Evolutionary conservation across 1,284 basidiomycete genomes (phyloP).

Genomic region (Boletus semigastroideus): DNA sequence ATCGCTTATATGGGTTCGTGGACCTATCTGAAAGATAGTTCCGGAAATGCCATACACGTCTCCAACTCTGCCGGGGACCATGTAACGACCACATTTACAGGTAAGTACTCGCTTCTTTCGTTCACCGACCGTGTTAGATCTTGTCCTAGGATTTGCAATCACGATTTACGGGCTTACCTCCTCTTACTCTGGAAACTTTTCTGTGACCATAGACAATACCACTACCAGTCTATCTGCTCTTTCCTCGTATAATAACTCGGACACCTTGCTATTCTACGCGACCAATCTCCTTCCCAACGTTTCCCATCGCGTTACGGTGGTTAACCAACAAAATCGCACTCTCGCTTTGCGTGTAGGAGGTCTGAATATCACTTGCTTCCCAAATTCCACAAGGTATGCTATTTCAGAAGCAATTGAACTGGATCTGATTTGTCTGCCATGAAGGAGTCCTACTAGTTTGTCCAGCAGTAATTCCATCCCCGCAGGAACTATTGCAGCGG

Average conservation of each 20-base stretch:
- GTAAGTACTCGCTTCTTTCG: conserved; percentile 33
- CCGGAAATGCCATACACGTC: conserved; percentile 38
- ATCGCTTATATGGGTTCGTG: conserved; percentile 52
- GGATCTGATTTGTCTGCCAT: conserved; percentile 8
- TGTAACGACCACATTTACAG: conserved; percentile 45
- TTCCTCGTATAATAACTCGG: conserved; percentile 47
- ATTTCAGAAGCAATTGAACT: background rate
- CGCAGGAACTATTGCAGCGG: conserved; percentile 61
- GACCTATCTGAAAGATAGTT: conserved; percentile 38
- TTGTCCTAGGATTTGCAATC: conserved; percentile 52
- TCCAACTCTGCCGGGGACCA: conserved; percentile 49
- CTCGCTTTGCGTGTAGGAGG: conserved; percentile 38
- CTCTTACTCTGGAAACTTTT: conserved; percentile 52
- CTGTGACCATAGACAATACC: conserved; percentile 56
- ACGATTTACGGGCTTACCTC: conserved; percentile 56
- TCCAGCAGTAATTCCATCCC: conserved; percentile 25
- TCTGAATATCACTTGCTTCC: conserved; percentile 43
- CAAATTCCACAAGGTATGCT: conserved; percentile 31
- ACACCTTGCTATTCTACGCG: conserved; percentile 58
- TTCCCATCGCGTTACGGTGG: conserved; percentile 51
- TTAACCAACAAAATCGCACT: conserved; percentile 54
- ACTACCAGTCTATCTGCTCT: conserved; percentile 40
- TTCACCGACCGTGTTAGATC: conserved; percentile 12
- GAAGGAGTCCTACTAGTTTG: conserved; percentile 13
- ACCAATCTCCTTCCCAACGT: conserved; percentile 54